A percentile compares a stretch with the other conserved stretches of the same genome.
Evolutionary conservation across 2,329 filamentous ascomycete species (phyloP).

Genomic region (Chalaropsis ovoidea): DNA sequence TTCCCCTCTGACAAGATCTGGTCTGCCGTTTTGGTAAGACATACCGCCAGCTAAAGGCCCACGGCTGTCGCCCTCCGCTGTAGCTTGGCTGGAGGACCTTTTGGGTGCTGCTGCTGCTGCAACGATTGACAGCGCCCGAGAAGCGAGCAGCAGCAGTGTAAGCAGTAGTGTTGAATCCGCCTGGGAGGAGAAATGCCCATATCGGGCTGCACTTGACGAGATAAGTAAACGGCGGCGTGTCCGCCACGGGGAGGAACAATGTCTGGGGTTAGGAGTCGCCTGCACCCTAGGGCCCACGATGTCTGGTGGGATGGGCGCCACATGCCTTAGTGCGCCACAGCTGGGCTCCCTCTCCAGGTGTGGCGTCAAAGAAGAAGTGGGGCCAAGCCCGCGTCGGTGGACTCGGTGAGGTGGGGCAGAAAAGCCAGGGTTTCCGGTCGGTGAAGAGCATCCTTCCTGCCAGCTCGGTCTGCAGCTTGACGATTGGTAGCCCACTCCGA

Average conservation of each 20-base stretch:
- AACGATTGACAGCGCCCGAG: no score
- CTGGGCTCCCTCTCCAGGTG: neutral
- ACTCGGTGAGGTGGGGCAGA: neutral
- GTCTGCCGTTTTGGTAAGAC: no score
- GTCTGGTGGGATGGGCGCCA: neutral
- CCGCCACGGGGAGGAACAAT: neutral
- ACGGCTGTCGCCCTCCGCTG: no score
- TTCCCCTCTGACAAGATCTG: no score
- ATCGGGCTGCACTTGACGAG: neutral
- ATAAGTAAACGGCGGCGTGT: neutral
- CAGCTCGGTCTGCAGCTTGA: neutral
- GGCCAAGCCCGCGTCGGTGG: neutral
- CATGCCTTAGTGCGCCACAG: neutral
- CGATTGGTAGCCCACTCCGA: neutral
- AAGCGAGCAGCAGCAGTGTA: no score
- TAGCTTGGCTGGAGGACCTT: neutral
- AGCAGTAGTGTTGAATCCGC: neutral
- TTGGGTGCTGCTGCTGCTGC: no score
- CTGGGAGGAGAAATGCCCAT: neutral
- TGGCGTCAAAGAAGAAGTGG: neutral
- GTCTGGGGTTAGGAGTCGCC: neutral
- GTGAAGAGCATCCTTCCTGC: neutral
- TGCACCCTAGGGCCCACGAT: no score
- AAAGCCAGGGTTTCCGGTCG: neutral
- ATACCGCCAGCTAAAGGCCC: no score